Base-by-base conservation (phyloP, 2,329 filamentous ascomycete species). In the Aspergillus bombycis region DNA sequence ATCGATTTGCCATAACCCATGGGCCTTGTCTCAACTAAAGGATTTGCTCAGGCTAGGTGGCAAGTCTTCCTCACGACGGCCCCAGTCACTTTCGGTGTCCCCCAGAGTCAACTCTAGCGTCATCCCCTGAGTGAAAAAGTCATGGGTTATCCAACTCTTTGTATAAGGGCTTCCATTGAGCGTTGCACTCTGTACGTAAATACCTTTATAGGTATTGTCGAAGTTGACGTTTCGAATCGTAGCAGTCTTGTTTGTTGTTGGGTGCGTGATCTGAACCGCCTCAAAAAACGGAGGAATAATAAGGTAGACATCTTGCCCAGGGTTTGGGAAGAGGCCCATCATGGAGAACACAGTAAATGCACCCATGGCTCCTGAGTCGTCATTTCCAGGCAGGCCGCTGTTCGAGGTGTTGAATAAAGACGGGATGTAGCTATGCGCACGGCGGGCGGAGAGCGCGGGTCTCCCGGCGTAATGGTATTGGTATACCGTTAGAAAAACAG, bases 341-440 rank as follows among this genome's bases (percentile, higher is more conserved):
- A 91, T 90, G 12, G 83, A 78, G n/a, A 91, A 85, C 0, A 87
- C 86, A 1, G 87, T 79, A 65, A 91, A 91, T 0, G 84, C 85
- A 48, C 88, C 89, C 88, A 91, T 91, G 1, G 89, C 87, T 3
- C 89, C 89, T 34, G 82, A 85, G 72, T 91, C 89, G 69, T 91
- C 88, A 72, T 91, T 91, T 0, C 89, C 89, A 0, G 89, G 88
- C 1, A 91, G 82, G 0, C 88, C 89, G 3, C 75, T 78, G 0
- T 84, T 77, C 0, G 82, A 85, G 1, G 84, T 81, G 67, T 83
- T 81, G 77, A 91, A 91, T 69, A 81, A 86, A 0, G 77, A 74
- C 0, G 88, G 88, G 48, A 91, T 89, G 71, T 90, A 91, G 69
- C 81, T 85, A 71, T 89, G 89, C 0, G 83, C 82, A 58, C 87